phyloP scores from a whole-genome alignment of 2,329 filamentous ascomycete species.

The Chlorencoelia australis region DNA sequence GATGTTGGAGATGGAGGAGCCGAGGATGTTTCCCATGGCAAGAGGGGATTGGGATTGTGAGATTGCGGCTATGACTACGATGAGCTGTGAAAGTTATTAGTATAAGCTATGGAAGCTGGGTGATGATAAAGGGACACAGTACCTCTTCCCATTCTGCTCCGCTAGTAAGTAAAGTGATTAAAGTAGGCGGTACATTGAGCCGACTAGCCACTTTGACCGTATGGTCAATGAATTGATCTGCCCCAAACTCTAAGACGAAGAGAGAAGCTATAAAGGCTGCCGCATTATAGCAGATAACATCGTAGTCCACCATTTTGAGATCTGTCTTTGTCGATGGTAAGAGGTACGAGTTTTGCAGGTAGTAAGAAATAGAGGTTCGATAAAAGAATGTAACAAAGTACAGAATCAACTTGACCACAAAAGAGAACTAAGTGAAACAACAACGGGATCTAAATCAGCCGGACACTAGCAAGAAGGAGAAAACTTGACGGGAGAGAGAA shows the following conservation, averaged over 20 bases:
- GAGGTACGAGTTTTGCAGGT: too few species aligned
- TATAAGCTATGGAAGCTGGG: neutral
- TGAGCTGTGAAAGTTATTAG: constrained; percentile 30
- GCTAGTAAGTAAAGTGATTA: constrained; percentile 42
- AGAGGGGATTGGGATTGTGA: constrained; percentile 36
- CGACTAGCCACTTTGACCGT: constrained; percentile 37
- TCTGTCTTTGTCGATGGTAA: too few species aligned
- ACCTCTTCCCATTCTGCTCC: constrained; percentile 48
- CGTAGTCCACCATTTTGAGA: constrained; percentile 11
- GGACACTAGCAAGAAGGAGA: too few species aligned
- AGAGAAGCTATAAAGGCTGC: constrained; percentile 34
- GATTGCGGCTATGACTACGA: constrained; percentile 38
- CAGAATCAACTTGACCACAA: too few species aligned
- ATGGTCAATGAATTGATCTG: constrained; percentile 42
- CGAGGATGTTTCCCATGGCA: constrained; percentile 44
- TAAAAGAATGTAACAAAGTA: too few species aligned
- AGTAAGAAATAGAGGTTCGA: too few species aligned
- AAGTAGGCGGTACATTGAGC: constrained; percentile 34
- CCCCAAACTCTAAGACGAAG: constrained; percentile 41
- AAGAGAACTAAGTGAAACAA: too few species aligned
- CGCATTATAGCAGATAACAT: constrained; percentile 29
- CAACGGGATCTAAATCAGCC: too few species aligned
- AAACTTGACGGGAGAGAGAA: too few species aligned
- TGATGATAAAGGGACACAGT: constrained; percentile 1
- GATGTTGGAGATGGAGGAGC: constrained; percentile 45